A percentile compares a stretch with the other conserved stretches of the same genome.
Conservation (phyloP, 2,329 filamentous ascomycete species). For the Xylaria sp. region DNA sequence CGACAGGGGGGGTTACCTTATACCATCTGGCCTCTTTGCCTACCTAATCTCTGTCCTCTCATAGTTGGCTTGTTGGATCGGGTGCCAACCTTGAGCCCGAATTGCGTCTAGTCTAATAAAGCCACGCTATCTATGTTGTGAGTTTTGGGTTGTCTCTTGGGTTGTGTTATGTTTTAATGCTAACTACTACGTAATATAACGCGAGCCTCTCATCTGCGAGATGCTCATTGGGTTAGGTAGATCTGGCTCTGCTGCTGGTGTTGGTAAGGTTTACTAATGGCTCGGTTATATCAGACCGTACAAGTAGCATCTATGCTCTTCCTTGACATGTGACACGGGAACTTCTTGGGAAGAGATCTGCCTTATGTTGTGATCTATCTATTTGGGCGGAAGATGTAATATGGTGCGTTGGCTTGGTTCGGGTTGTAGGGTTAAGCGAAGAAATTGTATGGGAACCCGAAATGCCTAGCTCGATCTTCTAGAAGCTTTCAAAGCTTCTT, state of each 20-base stretch:
- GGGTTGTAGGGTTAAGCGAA: neutral
- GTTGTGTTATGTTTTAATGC: conserved; percentile 2
- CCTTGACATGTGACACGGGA: neutral
- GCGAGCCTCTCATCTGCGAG: neutral
- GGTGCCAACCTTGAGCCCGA: neutral
- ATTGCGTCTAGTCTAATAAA: neutral
- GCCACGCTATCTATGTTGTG: neutral
- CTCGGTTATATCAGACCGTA: neutral
- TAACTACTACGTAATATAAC: too few relatives aligned
- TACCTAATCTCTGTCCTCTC: conserved; percentile 12
- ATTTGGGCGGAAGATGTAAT: too few relatives aligned
- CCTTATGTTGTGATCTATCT: neutral
- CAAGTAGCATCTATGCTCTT: neutral
- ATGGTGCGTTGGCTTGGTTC: neutral
- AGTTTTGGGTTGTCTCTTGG: neutral
- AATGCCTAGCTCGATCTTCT: neutral
- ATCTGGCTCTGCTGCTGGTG: neutral
- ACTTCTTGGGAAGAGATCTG: neutral
- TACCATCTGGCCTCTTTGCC: neutral
- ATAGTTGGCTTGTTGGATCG: neutral
- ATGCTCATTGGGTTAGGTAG: conserved; percentile 2
- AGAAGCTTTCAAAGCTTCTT: neutral
- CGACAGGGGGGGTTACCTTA: too few relatives aligned
- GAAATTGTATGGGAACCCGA: neutral
- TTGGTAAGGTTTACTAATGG: conserved; percentile 10